Base-by-base conservation (phyloP, 2,329 filamentous ascomycete species). In the Aspergillus sp. region DNA sequence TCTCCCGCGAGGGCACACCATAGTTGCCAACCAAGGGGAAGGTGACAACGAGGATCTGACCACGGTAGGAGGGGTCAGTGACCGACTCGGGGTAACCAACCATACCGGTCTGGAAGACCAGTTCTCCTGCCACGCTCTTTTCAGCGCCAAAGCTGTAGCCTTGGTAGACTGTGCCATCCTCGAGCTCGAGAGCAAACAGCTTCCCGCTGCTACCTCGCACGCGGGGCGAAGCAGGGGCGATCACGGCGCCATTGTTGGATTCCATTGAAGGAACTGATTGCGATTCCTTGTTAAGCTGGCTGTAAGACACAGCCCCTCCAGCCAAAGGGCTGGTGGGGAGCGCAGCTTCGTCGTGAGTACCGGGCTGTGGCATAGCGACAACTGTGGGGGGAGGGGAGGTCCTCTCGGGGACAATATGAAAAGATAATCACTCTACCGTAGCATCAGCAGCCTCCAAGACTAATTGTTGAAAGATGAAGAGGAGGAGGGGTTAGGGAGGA, bases 61-160 rank as follows among this genome's bases (percentile, higher is more conserved):
- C 87, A 55, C 86, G 85, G 74, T 91, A 91, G 13, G 87, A 91
- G 42, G 87, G 87, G 61, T 91, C 87, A 61, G 87, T 90, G 78
- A 91, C 83, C 38, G 86, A 94, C 76, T 98, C 93, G 34, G 93
- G 90, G 68, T 98, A 98, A 63, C 93, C 93, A 58, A 97, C 93
- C 90, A 97, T 95, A 70, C 93, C 93, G 46, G 93, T 98, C 79
- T 97, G 91, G 76, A 98, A 98, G 72, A 98, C 93, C 67, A 98
- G 78, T 77, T 98, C 93, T 68, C 93, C 93, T 54, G 91, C 87
- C 62, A 94, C 83, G 74, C 88, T 95, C 79, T 90, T 95, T 63
- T 88, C 79, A 52, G 91, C 90, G 70, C 93, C 93, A 67, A 98
- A 98, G 79, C 90, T 95, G 76, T 88, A 90, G 58, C 93, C 93